Evolutionary conservation across 192 early-diverging fungal species (phyloP).

Genomic region (Podila epicladia): DNA sequence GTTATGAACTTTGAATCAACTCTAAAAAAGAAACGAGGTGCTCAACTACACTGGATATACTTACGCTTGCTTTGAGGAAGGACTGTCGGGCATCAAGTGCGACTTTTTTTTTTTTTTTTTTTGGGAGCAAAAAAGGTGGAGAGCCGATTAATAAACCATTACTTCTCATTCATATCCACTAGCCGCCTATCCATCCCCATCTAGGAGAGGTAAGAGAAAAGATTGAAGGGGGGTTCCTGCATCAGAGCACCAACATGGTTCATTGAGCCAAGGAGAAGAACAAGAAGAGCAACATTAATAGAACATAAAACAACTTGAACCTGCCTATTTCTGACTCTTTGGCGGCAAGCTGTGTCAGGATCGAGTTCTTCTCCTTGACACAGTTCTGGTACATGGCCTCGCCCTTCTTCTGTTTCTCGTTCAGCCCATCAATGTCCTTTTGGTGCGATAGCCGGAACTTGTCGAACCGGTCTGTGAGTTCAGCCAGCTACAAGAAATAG

Average conservation of each 20-base stretch:
- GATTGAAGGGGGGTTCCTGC: too few species aligned
- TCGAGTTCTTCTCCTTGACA: slow-evolving; percentile 43
- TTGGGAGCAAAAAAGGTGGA: background rate
- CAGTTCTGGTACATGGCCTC: slow-evolving; percentile 34
- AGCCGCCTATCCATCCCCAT: too few species aligned
- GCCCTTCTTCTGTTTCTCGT: slow-evolving; percentile 36
- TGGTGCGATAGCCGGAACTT: slow-evolving; percentile 31
- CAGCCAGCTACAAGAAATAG: slow-evolving; percentile 15
- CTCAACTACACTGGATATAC: background rate
- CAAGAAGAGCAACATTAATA: background rate
- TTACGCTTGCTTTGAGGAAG: slow-evolving; percentile 38
- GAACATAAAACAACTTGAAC: background rate
- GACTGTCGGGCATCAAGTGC: slow-evolving; percentile 30
- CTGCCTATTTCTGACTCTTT: slow-evolving; percentile 46
- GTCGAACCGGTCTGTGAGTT: slow-evolving; percentile 40
- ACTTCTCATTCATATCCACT: too few species aligned
- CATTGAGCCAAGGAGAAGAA: too few species aligned
- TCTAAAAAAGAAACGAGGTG: slow-evolving; percentile 3
- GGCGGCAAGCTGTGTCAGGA: slow-evolving; percentile 31
- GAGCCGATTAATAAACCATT: background rate
- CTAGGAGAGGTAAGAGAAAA: too few species aligned
- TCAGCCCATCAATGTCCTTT: slow-evolving; percentile 24
- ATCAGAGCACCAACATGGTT: too few species aligned
- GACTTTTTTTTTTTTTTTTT: slow-evolving; percentile 21
- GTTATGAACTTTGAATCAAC: slow-evolving; percentile 44